phyloP scores from a whole-genome alignment of 1,139 yeast species.

The Suzukiozyma palmioleophila region DNA sequence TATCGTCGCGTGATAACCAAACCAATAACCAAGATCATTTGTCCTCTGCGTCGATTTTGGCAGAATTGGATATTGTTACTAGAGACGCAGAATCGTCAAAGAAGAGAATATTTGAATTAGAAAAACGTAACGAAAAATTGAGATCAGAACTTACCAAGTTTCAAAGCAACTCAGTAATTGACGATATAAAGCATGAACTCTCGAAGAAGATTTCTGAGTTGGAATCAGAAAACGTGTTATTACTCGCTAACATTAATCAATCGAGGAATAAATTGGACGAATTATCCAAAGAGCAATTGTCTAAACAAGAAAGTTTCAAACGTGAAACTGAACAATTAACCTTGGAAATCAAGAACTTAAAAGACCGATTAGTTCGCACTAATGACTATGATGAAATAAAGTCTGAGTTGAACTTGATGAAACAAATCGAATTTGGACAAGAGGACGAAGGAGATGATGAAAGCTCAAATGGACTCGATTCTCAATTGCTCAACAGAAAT shows the following conservation, averaged over 20 bases:
- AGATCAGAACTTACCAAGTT: slow-evolving; percentile 58
- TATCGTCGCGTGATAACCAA: slow-evolving; percentile 37
- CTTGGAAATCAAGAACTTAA: slow-evolving; percentile 48
- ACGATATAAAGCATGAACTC: slow-evolving; percentile 28
- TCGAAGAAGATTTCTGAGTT: slow-evolving; percentile 47
- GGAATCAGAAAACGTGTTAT: slow-evolving; percentile 62
- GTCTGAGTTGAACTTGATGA: slow-evolving; percentile 65
- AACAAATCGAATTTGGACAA: slow-evolving; percentile 70
- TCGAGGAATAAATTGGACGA: slow-evolving; percentile 31
- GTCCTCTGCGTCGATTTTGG: slow-evolving; percentile 29
- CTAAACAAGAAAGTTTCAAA: slow-evolving; percentile 29
- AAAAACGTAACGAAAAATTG: slow-evolving; percentile 71
- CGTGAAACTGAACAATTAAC: slow-evolving; percentile 47
- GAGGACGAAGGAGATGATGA: slow-evolving; percentile 20
- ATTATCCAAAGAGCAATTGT: slow-evolving; percentile 29
- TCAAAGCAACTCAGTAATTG: slow-evolving; percentile 40
- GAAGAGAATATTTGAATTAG: slow-evolving; percentile 64
- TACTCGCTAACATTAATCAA: slow-evolving; percentile 62
- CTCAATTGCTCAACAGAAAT: slow-evolving; percentile 54
- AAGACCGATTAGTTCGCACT: slow-evolving; percentile 40
- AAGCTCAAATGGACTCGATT: slow-evolving; percentile 25
- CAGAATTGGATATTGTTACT: slow-evolving; percentile 61
- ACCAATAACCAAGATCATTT: slow-evolving; percentile 9
- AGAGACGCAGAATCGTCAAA: slow-evolving; percentile 76
- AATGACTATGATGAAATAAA: slow-evolving; percentile 76